Evolutionary conservation across 345 rosid species (phyloP), one percentile per base, ranked within the genome.

Genomic region (Angophora floribunda): DNA sequence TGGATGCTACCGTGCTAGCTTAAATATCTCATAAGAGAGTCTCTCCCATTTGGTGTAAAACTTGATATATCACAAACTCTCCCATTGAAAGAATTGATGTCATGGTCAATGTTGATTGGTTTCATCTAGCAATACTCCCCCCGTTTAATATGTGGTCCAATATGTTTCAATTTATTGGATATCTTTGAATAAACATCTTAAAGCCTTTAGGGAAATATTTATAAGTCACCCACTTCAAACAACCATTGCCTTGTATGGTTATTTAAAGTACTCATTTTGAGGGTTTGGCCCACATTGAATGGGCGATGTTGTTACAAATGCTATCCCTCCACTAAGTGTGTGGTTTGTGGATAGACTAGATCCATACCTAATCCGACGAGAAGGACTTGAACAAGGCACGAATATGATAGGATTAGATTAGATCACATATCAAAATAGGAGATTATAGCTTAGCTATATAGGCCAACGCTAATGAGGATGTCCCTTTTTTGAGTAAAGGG

Each of bases 41-140:
- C 1, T 1, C 0, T 24, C 11, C 0, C 26, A 57, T 24, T 10
- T 57, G 0, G 11, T 57, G 0, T 24, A n/a, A 5, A 57, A 57
- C 0, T 57, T 24, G 13, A 24, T 6, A 57, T 24, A 6, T 57
- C 4, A 57, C n/a, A 50, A 50, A 50, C 14, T 57, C 63, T 57
- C 24, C 0, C n/a, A 57, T 6, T 24, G 22, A 57, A 57, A 57
- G 26, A 57, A 7, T 1, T 57, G 0, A 24, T 2, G 0, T 57
- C 14, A 24, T 10, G 4, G 11, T 50, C 12, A 50, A 12, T 9
- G 51, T 51, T 51, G 14, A 51, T 15, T 47, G 4, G 41, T 53
- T 19, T 53, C 24, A 19, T 19, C 0, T 53, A 53, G 59, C 0
- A 9, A 53, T 0, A 53, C 59, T 53, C 7, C 9, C 24, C 24